These are phyloP conservation scores for Pyricularia sp. DNA, from an alignment of 2,329 filamentous ascomycete genomes.

Conservation along the genomic window DNA sequence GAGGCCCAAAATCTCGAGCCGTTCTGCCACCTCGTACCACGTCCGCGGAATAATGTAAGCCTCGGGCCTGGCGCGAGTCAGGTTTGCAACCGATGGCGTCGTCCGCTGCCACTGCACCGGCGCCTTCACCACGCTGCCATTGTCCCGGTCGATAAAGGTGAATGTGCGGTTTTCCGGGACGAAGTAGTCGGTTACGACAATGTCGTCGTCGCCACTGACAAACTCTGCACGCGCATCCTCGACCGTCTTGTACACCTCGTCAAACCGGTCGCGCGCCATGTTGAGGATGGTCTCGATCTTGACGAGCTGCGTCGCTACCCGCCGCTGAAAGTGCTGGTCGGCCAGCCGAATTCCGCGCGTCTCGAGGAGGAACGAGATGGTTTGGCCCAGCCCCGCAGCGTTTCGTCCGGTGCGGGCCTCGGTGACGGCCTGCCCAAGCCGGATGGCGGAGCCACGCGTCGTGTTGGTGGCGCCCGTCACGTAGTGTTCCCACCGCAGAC, in stretches of 20 bases:
- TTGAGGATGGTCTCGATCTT: slow-evolving; percentile 1
- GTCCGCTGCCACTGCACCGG: neutral
- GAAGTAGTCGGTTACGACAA: slow-evolving; percentile 1
- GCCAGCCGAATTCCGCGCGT: slow-evolving; percentile 2
- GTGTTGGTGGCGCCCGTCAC: slow-evolving; percentile 1
- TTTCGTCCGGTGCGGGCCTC: slow-evolving; percentile 2
- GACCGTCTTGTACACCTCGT: neutral
- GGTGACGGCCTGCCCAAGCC: neutral
- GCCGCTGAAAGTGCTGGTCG: slow-evolving; percentile 4
- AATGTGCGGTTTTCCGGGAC: neutral
- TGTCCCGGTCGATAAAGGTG: neutral
- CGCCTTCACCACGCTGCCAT: slow-evolving; percentile 1
- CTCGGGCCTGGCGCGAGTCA: slow-evolving; percentile 1
- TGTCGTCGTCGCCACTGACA: neutral
- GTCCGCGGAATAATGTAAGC: slow-evolving; percentile 2
- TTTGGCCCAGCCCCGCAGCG: neutral
- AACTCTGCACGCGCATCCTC: neutral
- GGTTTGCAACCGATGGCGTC: neutral
- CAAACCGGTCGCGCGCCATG: neutral
- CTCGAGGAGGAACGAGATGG: slow-evolving; percentile 4
- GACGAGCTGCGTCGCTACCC: neutral
- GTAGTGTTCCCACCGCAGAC: slow-evolving; percentile 5
- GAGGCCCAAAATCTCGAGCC: neutral
- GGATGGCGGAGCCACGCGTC: slow-evolving; percentile 1
- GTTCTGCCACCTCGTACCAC: neutral